phyloP scores from a whole-genome alignment of 2,329 filamentous ascomycete genomes.

The Cryoendolithus antarcticus region DNA sequence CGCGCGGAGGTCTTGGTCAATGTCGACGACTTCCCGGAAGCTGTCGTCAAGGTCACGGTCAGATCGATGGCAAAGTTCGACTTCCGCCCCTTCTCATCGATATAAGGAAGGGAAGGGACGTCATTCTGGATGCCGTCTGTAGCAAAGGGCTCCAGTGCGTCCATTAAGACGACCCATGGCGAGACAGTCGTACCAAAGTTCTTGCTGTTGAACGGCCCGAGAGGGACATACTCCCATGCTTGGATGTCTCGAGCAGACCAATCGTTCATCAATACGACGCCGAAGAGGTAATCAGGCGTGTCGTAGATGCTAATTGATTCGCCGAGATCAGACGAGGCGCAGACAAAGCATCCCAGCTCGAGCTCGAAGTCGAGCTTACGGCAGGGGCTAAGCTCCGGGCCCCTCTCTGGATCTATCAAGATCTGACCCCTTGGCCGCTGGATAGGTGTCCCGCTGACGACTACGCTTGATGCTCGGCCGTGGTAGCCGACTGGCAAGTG shows the following conservation, averaged over 20 bases:
- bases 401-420: slow-evolving; percentile 49
- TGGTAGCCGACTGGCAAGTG: slow-evolving; percentile 75
- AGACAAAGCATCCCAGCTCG: slow-evolving; percentile 36
- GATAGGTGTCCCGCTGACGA: slow-evolving; percentile 61
- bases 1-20: slow-evolving; percentile 22
- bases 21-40: slow-evolving; percentile 11
- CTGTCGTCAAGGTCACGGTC: slow-evolving; percentile 16
- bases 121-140: slow-evolving; percentile 16
- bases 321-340: slow-evolving; percentile 28
- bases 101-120: slow-evolving; percentile 17
- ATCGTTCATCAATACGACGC: slow-evolving; percentile 50
- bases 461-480: slow-evolving; percentile 63
- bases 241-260: slow-evolving; percentile 34
- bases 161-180: slow-evolving; percentile 49
- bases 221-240: slow-evolving; percentile 21
- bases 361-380: slow-evolving; percentile 44
- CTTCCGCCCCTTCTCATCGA: slow-evolving; percentile 12
- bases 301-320: slow-evolving; percentile 27
- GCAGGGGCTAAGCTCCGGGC: slow-evolving; percentile 50
- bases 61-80: slow-evolving; percentile 19
- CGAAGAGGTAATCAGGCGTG: slow-evolving; percentile 46
- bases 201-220: slow-evolving; percentile 51
- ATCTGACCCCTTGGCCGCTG: slow-evolving; percentile 65
- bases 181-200: slow-evolving; percentile 48
- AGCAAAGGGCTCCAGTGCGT: slow-evolving; percentile 38